Percentiles rank a stretch among this genome's conserved stretches.
phyloP scores from a whole-genome alignment of 1,284 basidiomycete genomes.

The Peniophora sp. region DNA sequence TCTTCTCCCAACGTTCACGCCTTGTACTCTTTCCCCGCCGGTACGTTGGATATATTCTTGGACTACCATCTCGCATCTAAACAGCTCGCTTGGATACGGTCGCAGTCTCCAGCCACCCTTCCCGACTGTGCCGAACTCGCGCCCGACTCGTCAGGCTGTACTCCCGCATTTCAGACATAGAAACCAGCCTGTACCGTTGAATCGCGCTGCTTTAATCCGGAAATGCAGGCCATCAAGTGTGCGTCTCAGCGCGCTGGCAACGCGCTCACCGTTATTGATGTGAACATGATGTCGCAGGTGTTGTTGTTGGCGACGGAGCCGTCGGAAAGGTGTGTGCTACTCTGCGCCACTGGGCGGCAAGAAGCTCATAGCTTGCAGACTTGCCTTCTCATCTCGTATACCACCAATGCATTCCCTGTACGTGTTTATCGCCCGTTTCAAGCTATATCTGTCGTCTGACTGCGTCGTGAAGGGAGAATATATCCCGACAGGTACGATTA shows the following conservation, averaged over 20 bases:
- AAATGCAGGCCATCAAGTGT: slow-evolving; percentile 37
- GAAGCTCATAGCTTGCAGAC: slow-evolving; percentile 47
- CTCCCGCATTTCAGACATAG: slow-evolving; percentile 1
- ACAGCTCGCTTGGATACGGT: too few relatives aligned
- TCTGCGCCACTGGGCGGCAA: neutral
- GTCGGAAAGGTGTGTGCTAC: slow-evolving; percentile 76
- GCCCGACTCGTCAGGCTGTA: too few relatives aligned
- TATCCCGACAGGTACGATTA: slow-evolving; percentile 79
- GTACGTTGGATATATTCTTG: too few relatives aligned
- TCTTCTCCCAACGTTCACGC: too few relatives aligned
- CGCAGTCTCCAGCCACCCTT: neutral
- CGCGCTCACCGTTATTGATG: slow-evolving; percentile 2
- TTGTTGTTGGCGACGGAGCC: slow-evolving; percentile 99
- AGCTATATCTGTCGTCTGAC: slow-evolving; percentile 15
- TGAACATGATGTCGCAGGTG: slow-evolving; percentile 51
- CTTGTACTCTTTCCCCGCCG: too few relatives aligned
- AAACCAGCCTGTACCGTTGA: neutral
- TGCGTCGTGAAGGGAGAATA: slow-evolving; percentile 73
- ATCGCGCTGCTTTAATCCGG: slow-evolving; percentile 8
- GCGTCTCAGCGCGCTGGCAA: slow-evolving; percentile 8
- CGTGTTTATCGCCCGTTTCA: slow-evolving; percentile 24
- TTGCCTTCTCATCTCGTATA: slow-evolving; percentile 95
- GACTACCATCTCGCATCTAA: too few relatives aligned
- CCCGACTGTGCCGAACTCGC: neutral
- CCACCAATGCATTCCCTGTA: slow-evolving; percentile 92